These are phyloP conservation scores for Inosperma sp. DNA, from an alignment of 768 basidiomycete species.

Conservation along the genomic window DNA sequence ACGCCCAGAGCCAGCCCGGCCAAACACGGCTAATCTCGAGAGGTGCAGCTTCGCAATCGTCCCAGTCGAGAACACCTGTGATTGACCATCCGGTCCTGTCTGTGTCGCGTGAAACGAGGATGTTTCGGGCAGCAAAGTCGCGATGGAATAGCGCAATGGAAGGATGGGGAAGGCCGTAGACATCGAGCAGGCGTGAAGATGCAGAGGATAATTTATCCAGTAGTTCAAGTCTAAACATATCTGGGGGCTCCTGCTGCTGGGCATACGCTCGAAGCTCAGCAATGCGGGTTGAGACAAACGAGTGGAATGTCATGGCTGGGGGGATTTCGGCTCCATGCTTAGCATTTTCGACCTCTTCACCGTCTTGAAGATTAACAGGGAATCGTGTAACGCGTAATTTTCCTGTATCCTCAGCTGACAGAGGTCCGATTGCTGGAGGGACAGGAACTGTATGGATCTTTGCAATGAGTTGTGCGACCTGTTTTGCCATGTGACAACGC, in stretches of 20 bases:
- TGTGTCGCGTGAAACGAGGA: neutral
- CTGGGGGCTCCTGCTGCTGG: neutral
- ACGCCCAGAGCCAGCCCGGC: neutral
- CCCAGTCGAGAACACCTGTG: neutral
- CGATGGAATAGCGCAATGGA: neutral
- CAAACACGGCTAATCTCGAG: neutral
- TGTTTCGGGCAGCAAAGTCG: neutral
- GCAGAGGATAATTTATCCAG: neutral
- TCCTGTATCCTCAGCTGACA: neutral
- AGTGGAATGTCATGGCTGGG: neutral
- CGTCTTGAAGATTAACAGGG: neutral
- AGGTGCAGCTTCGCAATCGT: neutral
- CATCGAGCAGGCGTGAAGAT: neutral
- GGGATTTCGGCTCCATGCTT: neutral
- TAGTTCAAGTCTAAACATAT: neutral
- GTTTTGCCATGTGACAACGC: neutral
- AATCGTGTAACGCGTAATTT: neutral
- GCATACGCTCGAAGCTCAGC: neutral
- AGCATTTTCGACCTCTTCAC: neutral
- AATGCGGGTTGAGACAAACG: neutral
- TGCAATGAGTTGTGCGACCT: too few species aligned
- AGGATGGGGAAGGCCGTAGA: neutral
- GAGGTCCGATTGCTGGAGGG: neutral
- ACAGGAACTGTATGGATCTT: neutral
- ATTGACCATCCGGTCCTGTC: neutral